A percentile compares a stretch with the other conserved stretches of the same genome.
Evolutionary conservation across 2,329 filamentous ascomycete genomes (phyloP).

Genomic region (Pyrenophora seminiperda): DNA sequence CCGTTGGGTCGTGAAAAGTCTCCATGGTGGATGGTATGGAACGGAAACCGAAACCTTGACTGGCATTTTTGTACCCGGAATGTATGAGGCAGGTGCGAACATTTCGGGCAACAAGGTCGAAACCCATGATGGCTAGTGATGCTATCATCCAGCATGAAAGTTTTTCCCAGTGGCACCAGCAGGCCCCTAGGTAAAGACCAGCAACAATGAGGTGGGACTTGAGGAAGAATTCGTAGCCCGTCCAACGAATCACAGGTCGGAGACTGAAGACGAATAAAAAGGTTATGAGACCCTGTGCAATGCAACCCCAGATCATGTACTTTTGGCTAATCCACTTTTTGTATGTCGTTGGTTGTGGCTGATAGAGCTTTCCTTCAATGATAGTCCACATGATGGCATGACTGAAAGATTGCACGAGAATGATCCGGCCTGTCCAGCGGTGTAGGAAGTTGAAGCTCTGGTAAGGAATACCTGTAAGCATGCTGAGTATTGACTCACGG

Average conservation of each 20-base stretch:
- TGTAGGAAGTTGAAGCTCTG: constrained; percentile 13
- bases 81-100: constrained; percentile 9
- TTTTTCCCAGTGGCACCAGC: constrained; percentile 12
- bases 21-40: constrained; percentile 7
- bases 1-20: constrained; percentile 6
- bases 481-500: constrained; percentile 12
- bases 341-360: constrained; percentile 9
- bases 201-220: constrained; percentile 11
- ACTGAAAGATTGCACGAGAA: constrained; percentile 8
- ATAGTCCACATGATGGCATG: constrained; percentile 11
- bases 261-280: constrained; percentile 13
- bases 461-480: constrained; percentile 9
- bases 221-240: constrained; percentile 12
- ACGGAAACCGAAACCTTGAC: constrained; percentile 6
- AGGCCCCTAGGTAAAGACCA: constrained; percentile 8
- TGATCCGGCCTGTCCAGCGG: constrained; percentile 13
- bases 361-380: constrained; percentile 11
- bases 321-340: constrained; percentile 7
- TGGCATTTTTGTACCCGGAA: constrained; percentile 2
- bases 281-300: constrained; percentile 9
- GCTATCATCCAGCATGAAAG: constrained; percentile 11
- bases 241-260: constrained; percentile 13
- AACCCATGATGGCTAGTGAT: constrained; percentile 5
- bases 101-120: constrained; percentile 6
- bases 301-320: constrained; percentile 12